Conservation (phyloP, 345 rosid species). For the Jatropha curcas region DNA sequence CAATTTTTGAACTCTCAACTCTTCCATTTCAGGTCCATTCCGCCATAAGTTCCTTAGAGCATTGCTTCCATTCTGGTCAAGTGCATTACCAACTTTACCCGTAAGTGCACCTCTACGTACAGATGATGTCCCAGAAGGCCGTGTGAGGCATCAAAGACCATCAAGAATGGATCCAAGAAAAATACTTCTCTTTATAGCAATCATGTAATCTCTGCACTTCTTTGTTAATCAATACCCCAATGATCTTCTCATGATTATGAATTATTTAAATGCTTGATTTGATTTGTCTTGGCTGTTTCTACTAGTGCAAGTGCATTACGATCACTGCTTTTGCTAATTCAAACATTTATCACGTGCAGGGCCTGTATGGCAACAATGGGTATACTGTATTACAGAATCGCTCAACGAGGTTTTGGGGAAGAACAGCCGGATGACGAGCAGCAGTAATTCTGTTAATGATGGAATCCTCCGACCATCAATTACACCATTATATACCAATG, state of each 20-base stretch:
- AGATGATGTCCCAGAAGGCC: slow-evolving; percentile 71
- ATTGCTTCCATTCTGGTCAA: slow-evolving; percentile 97
- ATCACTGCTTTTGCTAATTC: neutral
- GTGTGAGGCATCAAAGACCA: slow-evolving; percentile 61
- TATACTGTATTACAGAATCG: slow-evolving; percentile 88
- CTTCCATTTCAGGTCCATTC: slow-evolving; percentile 61
- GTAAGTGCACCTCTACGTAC: slow-evolving; percentile 94
- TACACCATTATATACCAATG: slow-evolving; percentile 8
- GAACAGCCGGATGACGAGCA: slow-evolving; percentile 56
- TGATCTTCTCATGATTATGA: neutral
- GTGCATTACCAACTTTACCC: slow-evolving; percentile 91
- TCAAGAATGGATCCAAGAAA: slow-evolving; percentile 89
- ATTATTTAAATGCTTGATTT: neutral
- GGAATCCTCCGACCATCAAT: neutral
- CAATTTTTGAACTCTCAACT: slow-evolving; percentile 11
- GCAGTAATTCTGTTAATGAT: slow-evolving; percentile 37
- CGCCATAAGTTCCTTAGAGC: slow-evolving; percentile 89
- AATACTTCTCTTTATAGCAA: slow-evolving; percentile 81
- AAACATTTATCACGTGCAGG: slow-evolving; percentile 46
- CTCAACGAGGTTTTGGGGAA: slow-evolving; percentile 69
- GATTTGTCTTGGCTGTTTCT: neutral
- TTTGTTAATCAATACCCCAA: neutral
- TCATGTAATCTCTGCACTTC: slow-evolving; percentile 57
- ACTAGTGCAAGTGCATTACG: too few relatives aligned
- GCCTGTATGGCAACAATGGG: slow-evolving; percentile 99